phyloP scores from a whole-genome alignment of 371 early-diverging fungal species.

The Mortierella sp. region DNA sequence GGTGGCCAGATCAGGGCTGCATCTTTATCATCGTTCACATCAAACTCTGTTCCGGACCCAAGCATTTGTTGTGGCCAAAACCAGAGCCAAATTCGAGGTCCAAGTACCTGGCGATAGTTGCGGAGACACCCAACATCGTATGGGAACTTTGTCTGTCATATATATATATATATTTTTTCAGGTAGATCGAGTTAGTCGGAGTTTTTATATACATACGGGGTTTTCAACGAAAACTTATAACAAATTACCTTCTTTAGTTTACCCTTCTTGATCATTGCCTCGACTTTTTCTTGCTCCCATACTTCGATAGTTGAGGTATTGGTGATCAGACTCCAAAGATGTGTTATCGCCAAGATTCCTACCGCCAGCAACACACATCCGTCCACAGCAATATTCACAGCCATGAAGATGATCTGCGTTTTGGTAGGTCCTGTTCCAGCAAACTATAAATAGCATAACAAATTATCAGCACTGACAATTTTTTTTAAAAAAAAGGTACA shows the following conservation, averaged over 20 bases:
- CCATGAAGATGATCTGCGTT: conserved; percentile 74
- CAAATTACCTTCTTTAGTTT: conserved; percentile 67
- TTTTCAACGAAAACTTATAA: not conserved
- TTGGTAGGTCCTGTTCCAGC: conserved; percentile 69
- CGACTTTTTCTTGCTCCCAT: conserved; percentile 87
- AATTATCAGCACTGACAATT: not conserved
- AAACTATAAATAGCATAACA: conserved; percentile 16
- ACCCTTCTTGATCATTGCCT: conserved; percentile 75
- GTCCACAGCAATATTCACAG: conserved; percentile 79
- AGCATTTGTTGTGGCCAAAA: conserved; percentile 70
- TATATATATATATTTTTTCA: not conserved
- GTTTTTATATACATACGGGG: too few species aligned
- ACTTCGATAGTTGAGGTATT: conserved; percentile 98
- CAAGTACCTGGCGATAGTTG: conserved; percentile 87
- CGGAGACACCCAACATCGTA: conserved; percentile 90
- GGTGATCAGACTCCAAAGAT: conserved; percentile 80
- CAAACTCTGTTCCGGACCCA: conserved; percentile 82
- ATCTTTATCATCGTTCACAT: conserved; percentile 64
- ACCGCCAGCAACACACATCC: conserved; percentile 81
- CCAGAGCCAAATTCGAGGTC: conserved; percentile 78
- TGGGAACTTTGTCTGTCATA: conserved; percentile 77
- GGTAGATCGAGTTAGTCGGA: too few species aligned
- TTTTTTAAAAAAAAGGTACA: too few species aligned
- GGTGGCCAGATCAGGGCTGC: conserved; percentile 66
- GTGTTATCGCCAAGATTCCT: conserved; percentile 85